A percentile compares a stretch with the other conserved stretches of the same genome.
Evolutionary conservation across 177 flowering plant species (phyloP).

Genomic region (Tripterygium wilfordii): DNA sequence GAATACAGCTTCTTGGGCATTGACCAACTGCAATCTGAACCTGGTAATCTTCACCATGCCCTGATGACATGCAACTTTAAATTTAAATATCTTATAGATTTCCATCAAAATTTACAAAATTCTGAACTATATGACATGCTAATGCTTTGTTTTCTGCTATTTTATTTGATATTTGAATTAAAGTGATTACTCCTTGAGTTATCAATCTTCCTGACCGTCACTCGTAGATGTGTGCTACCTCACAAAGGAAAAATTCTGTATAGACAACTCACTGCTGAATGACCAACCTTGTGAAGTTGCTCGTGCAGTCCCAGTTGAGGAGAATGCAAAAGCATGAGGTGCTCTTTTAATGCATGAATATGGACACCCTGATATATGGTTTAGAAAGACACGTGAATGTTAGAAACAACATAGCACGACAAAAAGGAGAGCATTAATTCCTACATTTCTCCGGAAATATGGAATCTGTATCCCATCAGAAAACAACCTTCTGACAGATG

Average conservation of each 20-base stretch:
- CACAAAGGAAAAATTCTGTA: background rate
- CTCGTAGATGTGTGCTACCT: no score
- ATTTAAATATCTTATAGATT: no score
- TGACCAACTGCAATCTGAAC: conserved; percentile 85
- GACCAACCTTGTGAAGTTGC: conserved; percentile 75
- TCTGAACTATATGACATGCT: no score
- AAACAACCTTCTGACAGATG: background rate
- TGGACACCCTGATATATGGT: conserved; percentile 59
- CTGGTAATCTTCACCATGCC: conserved; percentile 62
- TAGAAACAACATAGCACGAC: background rate
- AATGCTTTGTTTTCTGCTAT: no score
- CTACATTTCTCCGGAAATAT: background rate
- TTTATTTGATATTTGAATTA: no score
- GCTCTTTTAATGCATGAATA: conserved; percentile 80
- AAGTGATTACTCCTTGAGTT: no score
- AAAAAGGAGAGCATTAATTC: background rate
- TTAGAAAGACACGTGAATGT: background rate
- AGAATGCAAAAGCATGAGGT: conserved; percentile 68
- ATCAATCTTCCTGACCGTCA: no score
- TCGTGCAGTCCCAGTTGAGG: conserved; percentile 65
- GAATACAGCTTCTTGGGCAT: conserved; percentile 91
- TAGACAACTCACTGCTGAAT: background rate
- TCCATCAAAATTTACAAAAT: no score
- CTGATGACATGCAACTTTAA: no score
- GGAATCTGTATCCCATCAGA: no score